Evolutionary conservation across 2,329 filamentous ascomycete species (phyloP).

Genomic region (Trichoderma brevicompactum): DNA sequence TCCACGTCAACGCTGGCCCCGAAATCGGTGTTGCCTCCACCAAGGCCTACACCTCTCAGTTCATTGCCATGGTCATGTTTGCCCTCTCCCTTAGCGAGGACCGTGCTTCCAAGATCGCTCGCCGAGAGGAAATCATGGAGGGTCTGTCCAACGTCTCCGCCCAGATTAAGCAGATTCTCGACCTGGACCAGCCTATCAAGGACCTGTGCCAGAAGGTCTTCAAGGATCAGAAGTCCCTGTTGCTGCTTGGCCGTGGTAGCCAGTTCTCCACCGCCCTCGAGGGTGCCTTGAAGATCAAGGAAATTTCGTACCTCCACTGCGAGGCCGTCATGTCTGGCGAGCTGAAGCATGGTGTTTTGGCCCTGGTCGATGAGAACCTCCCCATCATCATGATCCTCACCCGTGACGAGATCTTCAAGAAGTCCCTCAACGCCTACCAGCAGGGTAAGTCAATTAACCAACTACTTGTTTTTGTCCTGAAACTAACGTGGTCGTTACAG

Average conservation of each 20-base stretch:
- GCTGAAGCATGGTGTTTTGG: conserved; percentile 97
- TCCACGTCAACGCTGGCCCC: conserved; percentile 98
- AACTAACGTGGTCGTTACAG: conserved; percentile 50
- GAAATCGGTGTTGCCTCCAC: conserved; percentile 99
- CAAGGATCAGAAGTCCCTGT: conserved; percentile 95
- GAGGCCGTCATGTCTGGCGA: conserved; percentile 99
- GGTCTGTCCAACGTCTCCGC: conserved; percentile 84
- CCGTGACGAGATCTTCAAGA: conserved; percentile 92
- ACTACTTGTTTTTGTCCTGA: background rate
- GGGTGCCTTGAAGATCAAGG: conserved; percentile 98
- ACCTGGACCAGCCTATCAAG: conserved; percentile 94
- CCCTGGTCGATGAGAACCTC: conserved; percentile 95
- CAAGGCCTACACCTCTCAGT: conserved; percentile 99
- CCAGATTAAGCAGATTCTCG: conserved; percentile 90
- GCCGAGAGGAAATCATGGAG: conserved; percentile 95
- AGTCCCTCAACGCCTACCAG: conserved; percentile 99
- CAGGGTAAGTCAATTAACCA: conserved; percentile 65
- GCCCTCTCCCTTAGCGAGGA: conserved; percentile 95
- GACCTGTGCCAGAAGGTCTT: conserved; percentile 87
- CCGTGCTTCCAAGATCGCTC: conserved; percentile 88
- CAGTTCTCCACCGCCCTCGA: conserved; percentile 97
- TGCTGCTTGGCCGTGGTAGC: conserved; percentile 90
- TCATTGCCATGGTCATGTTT: conserved; percentile 99
- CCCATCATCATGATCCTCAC: conserved; percentile 99
- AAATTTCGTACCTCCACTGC: conserved; percentile 99